Base-by-base conservation (phyloP, 2,329 filamentous ascomycete genomes). In the Talaromyces amestolkiae region DNA sequence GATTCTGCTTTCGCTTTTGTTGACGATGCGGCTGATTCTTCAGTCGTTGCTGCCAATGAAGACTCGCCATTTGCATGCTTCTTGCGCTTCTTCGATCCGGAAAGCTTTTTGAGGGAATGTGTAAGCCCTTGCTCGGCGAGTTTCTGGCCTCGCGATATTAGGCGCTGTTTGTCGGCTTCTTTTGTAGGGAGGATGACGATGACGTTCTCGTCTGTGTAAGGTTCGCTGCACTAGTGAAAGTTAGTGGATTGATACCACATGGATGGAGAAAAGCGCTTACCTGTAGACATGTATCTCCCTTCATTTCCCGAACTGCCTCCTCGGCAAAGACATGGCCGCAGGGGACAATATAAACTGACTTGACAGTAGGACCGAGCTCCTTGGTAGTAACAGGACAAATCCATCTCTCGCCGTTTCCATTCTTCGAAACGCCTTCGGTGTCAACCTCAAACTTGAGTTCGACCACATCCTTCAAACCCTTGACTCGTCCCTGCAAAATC, bases 321-420 rank as follows among this genome's bases (percentile, higher is more conserved):
- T 96, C 93, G 0, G 92, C 89, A 78, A 98, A 98, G 0, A 92
- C 93, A 81, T 99, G 96, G 0, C 95, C 96, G 73, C 95, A 99
- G 0, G 95, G 95, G 4, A 98, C 91, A 2, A 99, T 73, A 72
- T 98, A 99, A 1, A 96, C 92, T 0, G 92, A 85, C 77, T 90
- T 94, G 17, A 89, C 88, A 5, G 84, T 84, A 0, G 93, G 88
- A 0, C 95, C 95, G 27, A 99, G 80, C 75, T 91, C 89, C 75
- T 96, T 96, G 72, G 91, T 87, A 1, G 93, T 96, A 63, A 98
- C 86, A 0, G 94, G 93, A 73, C 95, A 99, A 33, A 92, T 86
- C 85, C 89, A 93, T 65, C 83, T 85, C 72, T 89, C 86, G 10
- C 75, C 60, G 77, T 79, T 58, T 72, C 74, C 17, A 3, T 31